A percentile compares a stretch with the other conserved stretches of the same genome.
These are phyloP conservation scores for Cladosporium sp. DNA, from an alignment of 2,329 filamentous ascomycete genomes.

Conservation along the genomic window DNA sequence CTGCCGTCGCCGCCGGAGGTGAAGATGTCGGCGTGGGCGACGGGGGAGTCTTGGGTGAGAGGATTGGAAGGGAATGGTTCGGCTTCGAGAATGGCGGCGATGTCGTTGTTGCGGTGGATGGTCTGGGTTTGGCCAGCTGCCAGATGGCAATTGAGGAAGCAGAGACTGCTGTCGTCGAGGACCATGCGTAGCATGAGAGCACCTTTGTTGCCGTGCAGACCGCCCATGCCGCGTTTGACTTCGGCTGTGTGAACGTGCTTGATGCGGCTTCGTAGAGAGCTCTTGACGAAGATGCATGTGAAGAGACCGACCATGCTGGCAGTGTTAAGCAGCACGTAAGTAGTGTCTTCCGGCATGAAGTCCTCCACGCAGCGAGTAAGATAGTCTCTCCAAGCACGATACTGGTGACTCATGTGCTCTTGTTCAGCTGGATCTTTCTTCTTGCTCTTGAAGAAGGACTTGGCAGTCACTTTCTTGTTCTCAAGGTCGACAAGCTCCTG, in stretches of 20 bases:
- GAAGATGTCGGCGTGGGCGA: slow-evolving; percentile 72
- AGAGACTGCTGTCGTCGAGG: slow-evolving; percentile 88
- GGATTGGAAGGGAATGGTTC: slow-evolving; percentile 65
- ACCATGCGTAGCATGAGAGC: slow-evolving; percentile 88
- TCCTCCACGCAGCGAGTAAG: slow-evolving; percentile 78
- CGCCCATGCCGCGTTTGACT: slow-evolving; percentile 94
- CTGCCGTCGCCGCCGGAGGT: slow-evolving; percentile 89
- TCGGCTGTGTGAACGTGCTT: slow-evolving; percentile 73
- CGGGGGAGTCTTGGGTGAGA: slow-evolving; percentile 62
- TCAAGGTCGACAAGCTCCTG: slow-evolving; percentile 98
- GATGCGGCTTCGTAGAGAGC: slow-evolving; percentile 70
- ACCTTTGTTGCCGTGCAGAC: slow-evolving; percentile 93
- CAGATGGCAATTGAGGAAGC: slow-evolving; percentile 95
- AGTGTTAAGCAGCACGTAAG: slow-evolving; percentile 83
- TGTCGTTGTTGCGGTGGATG: slow-evolving; percentile 84
- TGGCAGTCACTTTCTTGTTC: slow-evolving; percentile 96
- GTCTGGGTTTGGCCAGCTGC: slow-evolving; percentile 91
- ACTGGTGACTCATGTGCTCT: slow-evolving; percentile 93
- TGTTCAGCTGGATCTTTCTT: slow-evolving; percentile 81
- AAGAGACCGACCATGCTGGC: slow-evolving; percentile 90
- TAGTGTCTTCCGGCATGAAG: slow-evolving; percentile 68
- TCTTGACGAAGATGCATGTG: slow-evolving; percentile 90
- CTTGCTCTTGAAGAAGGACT: slow-evolving; percentile 75
- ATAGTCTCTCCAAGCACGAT: slow-evolving; percentile 93
- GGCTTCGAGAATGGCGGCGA: slow-evolving; percentile 82